phyloP scores from a whole-genome alignment of 495 filamentous ascomycete genomes.

The Beverwykella pulmonaria region DNA sequence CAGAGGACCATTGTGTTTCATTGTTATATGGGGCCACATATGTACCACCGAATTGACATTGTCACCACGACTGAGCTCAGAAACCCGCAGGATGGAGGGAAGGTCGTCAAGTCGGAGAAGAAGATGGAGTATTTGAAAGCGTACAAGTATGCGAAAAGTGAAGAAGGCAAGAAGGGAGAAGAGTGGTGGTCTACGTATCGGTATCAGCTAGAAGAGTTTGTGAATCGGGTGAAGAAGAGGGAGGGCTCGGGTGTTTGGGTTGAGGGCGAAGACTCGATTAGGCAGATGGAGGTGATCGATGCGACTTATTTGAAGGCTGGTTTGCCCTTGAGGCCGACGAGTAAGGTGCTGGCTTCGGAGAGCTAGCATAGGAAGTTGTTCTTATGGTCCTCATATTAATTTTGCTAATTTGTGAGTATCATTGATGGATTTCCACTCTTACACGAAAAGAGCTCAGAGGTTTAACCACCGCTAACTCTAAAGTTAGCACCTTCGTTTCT shows the following conservation, averaged over 20 bases:
- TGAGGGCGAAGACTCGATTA: slow-evolving; percentile 39
- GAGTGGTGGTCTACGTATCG: slow-evolving; percentile 45
- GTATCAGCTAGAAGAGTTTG: slow-evolving; percentile 46
- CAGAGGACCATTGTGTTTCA: slow-evolving; percentile 43
- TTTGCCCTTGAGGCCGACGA: slow-evolving; percentile 32
- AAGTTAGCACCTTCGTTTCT: too few relatives aligned
- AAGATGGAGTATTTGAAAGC: slow-evolving; percentile 36
- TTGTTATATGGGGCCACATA: slow-evolving; percentile 47
- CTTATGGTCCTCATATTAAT: too few relatives aligned
- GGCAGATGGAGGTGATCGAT: slow-evolving; percentile 44
- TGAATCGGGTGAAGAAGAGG: slow-evolving; percentile 40
- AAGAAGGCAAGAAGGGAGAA: slow-evolving; percentile 33
- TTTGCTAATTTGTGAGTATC: too few relatives aligned
- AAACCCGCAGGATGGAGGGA: slow-evolving; percentile 7
- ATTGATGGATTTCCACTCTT: too few relatives aligned
- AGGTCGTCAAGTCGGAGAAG: slow-evolving; percentile 36
- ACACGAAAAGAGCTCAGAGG: too few relatives aligned
- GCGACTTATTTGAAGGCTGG: slow-evolving; percentile 43
- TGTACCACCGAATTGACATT: slow-evolving; percentile 49
- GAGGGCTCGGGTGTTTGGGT: slow-evolving; percentile 40
- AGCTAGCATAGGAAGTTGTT: neutral
- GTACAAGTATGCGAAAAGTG: slow-evolving; percentile 31
- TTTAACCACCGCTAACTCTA: too few relatives aligned
- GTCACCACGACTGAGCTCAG: slow-evolving; percentile 35
- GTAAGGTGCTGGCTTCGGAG: neutral